Evolutionary conservation across 805 yeast genomes (phyloP).

Genomic region (Huiozyma naganishii): DNA sequence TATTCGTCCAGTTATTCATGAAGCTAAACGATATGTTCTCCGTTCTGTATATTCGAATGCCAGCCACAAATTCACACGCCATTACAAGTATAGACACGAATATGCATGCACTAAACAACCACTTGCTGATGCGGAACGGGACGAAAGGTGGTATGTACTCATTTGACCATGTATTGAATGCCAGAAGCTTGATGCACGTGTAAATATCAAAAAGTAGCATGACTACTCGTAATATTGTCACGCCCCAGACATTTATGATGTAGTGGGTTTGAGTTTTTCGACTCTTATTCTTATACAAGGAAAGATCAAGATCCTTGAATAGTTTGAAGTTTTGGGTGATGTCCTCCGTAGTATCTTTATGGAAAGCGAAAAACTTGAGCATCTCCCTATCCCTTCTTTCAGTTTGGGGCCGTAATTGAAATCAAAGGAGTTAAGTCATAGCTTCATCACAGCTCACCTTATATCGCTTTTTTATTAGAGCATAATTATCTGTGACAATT

Average conservation of each 20-base stretch:
- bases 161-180: slow-evolving; percentile 59
- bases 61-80: slow-evolving; percentile 47
- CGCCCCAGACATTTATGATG: slow-evolving; percentile 15
- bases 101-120: slow-evolving; percentile 78
- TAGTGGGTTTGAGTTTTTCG: slow-evolving; percentile 16
- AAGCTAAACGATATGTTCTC: slow-evolving; percentile 60
- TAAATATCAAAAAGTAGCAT: slow-evolving; percentile 63
- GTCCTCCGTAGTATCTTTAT: too few species aligned
- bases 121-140: slow-evolving; percentile 42
- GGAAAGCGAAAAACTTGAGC: background rate
- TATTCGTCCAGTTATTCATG: slow-evolving; percentile 53
- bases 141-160: slow-evolving; percentile 37
- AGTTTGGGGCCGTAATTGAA: too few species aligned
- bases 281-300: slow-evolving; percentile 14
- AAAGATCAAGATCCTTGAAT: slow-evolving; percentile 19
- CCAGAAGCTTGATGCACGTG: slow-evolving; percentile 65
- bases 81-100: slow-evolving; percentile 53
- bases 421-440: too few species aligned
- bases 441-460: too few species aligned
- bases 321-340: slow-evolving; percentile 13
- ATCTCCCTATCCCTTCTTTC: background rate
- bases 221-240: slow-evolving; percentile 40
- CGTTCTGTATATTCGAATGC: slow-evolving; percentile 46
- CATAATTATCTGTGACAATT: too few species aligned
- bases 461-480: too few species aligned